Conservation (phyloP, 1,284 basidiomycete genomes). For the Gyrodon tennesseensis region DNA sequence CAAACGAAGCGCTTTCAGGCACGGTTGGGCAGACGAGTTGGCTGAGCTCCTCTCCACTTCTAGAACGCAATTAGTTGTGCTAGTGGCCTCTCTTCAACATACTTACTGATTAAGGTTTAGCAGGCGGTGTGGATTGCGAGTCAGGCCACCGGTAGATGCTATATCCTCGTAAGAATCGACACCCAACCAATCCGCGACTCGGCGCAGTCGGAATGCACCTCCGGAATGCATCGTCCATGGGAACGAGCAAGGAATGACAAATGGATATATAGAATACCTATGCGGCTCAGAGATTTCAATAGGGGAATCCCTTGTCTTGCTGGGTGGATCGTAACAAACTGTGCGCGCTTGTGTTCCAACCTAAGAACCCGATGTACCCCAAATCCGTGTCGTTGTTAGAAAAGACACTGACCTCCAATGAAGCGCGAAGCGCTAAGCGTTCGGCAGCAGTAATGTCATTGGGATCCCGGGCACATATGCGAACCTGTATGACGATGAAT, state of each 20-base stretch:
- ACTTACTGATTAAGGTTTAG: conserved; percentile 43
- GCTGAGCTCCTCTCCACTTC: conserved; percentile 25
- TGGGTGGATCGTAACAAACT: conserved; percentile 47
- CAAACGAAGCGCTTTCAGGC: conserved; percentile 8
- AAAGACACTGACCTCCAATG: conserved; percentile 51
- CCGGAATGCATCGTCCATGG: conserved; percentile 52
- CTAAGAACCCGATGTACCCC: conserved; percentile 22
- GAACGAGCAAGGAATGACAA: conserved; percentile 52
- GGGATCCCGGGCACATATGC: conserved; percentile 53
- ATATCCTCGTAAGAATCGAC: conserved; percentile 43
- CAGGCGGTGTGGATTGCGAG: conserved; percentile 42
- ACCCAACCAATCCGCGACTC: conserved; percentile 60
- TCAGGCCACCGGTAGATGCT: conserved; percentile 46
- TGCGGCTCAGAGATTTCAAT: conserved; percentile 40
- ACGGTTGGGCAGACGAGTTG: conserved; percentile 24
- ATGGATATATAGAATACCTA: conserved; percentile 64
- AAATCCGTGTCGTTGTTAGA: not conserved
- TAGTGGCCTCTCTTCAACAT: not conserved
- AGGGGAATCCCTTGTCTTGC: conserved; percentile 33
- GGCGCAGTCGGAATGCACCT: conserved; percentile 59
- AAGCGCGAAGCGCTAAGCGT: conserved; percentile 54
- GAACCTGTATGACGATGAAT: conserved; percentile 48
- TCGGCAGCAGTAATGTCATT: conserved; percentile 51
- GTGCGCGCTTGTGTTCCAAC: conserved; percentile 27
- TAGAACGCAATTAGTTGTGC: conserved; percentile 28